Evolutionary conservation across 78 protist species (phyloP).

Genomic region (Dictyostelium brefeldianum): DNA sequence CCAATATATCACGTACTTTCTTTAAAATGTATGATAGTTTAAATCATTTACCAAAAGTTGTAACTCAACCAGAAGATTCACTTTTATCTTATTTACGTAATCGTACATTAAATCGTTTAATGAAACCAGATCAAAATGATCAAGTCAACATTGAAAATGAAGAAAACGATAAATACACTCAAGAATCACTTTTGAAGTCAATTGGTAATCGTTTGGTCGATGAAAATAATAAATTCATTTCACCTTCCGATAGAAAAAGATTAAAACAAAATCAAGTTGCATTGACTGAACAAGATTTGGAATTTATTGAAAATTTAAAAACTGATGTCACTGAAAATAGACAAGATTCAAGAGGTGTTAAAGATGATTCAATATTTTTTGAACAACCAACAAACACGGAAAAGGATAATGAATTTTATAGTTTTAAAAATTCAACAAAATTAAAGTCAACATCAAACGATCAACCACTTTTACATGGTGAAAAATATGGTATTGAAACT

Average conservation of each 20-base stretch:
- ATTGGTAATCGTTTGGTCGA: neutral
- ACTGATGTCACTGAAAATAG: too few species aligned
- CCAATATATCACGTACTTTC: neutral
- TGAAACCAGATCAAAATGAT: neutral
- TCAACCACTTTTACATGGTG: too few species aligned
- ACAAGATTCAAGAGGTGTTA: too few species aligned
- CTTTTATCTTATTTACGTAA: neutral
- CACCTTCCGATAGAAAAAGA: neutral
- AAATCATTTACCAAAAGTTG: slow-evolving; percentile 1
- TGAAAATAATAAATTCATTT: neutral
- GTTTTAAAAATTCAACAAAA: too few species aligned
- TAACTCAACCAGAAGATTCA: neutral
- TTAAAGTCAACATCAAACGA: too few species aligned
- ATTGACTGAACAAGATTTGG: too few species aligned
- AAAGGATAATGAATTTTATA: too few species aligned
- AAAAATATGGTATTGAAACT: too few species aligned
- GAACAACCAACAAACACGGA: too few species aligned
- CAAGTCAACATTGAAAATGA: neutral
- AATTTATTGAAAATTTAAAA: too few species aligned
- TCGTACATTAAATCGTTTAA: neutral
- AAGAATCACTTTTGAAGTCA: slow-evolving; percentile 5
- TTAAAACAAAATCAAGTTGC: neutral
- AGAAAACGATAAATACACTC: neutral
- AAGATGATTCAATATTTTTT: too few species aligned
- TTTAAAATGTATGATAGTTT: neutral